phyloP scores from a whole-genome alignment of 371 early-diverging fungal species.

The Haplosporangium sp. region DNA sequence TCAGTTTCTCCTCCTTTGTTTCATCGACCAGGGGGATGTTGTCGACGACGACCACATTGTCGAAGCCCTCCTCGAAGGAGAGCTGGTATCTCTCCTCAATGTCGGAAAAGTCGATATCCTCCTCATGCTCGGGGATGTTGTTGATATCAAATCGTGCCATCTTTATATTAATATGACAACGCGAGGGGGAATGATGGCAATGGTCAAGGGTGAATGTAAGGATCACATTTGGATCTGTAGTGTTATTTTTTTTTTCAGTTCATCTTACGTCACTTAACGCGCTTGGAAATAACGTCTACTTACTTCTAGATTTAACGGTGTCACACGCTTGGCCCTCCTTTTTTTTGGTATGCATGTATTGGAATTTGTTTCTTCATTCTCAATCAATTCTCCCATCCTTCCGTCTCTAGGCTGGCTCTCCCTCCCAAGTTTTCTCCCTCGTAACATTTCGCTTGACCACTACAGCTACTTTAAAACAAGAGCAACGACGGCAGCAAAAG shows the following conservation, averaged over 20 bases:
- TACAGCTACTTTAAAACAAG: too few relatives aligned
- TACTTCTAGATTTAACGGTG: too few relatives aligned
- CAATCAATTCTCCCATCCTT: too few relatives aligned
- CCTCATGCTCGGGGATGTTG: conserved; percentile 71
- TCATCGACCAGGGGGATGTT: conserved; percentile 92
- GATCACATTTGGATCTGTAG: background rate
- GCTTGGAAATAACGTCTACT: too few relatives aligned
- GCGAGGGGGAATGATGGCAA: background rate
- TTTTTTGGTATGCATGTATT: too few relatives aligned
- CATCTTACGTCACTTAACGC: too few relatives aligned
- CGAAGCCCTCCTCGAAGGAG: conserved; percentile 77
- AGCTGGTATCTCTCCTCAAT: conserved; percentile 84
- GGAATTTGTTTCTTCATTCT: too few relatives aligned
- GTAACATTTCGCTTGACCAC: too few relatives aligned
- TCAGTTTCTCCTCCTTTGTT: conserved; percentile 86
- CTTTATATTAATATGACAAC: background rate
- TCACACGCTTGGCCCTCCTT: too few relatives aligned
- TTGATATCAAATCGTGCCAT: conserved; percentile 61
- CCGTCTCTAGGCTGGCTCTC: too few relatives aligned
- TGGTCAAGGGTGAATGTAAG: background rate
- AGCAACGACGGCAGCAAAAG: background rate
- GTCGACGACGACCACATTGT: conserved; percentile 92
- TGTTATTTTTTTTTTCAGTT: background rate
- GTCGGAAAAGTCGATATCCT: conserved; percentile 91
- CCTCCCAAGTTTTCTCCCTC: too few relatives aligned